Conservation (phyloP, 768 basidiomycete species). For the Suillus clintonianus region DNA sequence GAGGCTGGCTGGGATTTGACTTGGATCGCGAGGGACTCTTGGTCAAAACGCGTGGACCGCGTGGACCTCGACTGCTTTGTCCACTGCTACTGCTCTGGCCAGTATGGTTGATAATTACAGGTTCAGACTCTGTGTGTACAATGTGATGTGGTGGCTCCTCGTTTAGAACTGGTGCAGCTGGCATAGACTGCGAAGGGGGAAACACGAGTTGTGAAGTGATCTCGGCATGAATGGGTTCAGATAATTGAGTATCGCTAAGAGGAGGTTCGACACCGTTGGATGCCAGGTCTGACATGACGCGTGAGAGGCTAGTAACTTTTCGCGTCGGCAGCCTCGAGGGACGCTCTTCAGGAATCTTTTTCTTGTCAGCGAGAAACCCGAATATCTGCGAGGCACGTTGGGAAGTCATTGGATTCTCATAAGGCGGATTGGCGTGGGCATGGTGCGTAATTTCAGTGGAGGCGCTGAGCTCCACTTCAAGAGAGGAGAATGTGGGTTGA, state of each 20-base stretch:
- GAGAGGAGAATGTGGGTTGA: slow-evolving; percentile 58
- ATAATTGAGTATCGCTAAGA: slow-evolving; percentile 24
- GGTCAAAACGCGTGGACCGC: slow-evolving; percentile 43
- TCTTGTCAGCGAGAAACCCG: slow-evolving; percentile 59
- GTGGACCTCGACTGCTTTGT: slow-evolving; percentile 38
- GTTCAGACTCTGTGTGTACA: slow-evolving; percentile 5
- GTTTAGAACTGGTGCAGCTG: slow-evolving; percentile 5
- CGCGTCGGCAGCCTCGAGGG: slow-evolving; percentile 34
- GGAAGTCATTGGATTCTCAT: slow-evolving; percentile 51
- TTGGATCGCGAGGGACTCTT: slow-evolving; percentile 32
- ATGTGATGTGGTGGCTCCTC: slow-evolving; percentile 2
- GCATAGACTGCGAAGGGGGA: slow-evolving; percentile 4
- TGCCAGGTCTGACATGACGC: slow-evolving; percentile 31
- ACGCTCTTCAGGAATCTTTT: slow-evolving; percentile 40
- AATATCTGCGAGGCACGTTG: slow-evolving; percentile 78
- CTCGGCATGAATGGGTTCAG: slow-evolving; percentile 14
- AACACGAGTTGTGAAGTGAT: slow-evolving; percentile 7
- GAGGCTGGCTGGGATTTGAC: slow-evolving; percentile 19
- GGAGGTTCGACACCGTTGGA: slow-evolving; percentile 3
- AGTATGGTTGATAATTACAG: slow-evolving; percentile 10
- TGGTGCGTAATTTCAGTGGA: slow-evolving; percentile 39
- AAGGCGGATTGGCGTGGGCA: slow-evolving; percentile 27
- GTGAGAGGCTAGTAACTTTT: slow-evolving; percentile 27
- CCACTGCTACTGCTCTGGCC: slow-evolving; percentile 33
- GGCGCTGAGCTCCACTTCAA: slow-evolving; percentile 73